A percentile compares a stretch with the other conserved stretches of the same genome.
Evolutionary conservation across 1,139 yeast species (phyloP).

Genomic region (Yamadazyma conglobata): DNA sequence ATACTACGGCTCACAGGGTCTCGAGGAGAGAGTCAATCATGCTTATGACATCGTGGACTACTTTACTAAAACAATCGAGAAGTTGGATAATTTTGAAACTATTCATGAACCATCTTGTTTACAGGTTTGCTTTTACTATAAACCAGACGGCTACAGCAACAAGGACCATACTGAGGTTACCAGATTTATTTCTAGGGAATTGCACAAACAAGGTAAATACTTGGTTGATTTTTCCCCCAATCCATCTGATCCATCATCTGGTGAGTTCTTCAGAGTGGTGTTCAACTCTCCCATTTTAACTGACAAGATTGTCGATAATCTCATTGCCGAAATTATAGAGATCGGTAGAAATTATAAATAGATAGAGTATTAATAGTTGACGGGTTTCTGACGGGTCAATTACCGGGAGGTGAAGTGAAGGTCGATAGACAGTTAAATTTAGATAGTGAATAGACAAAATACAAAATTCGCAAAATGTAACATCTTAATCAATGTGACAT

Average conservation of each 20-base stretch:
- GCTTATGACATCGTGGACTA: slow-evolving; percentile 64
- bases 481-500: too few relatives aligned
- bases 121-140: slow-evolving; percentile 80
- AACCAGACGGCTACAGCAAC: slow-evolving; percentile 35
- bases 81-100: slow-evolving; percentile 44
- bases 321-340: slow-evolving; percentile 29
- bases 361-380: too few relatives aligned
- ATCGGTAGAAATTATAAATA: slow-evolving; percentile 20
- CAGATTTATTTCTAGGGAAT: slow-evolving; percentile 55
- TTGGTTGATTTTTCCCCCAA: slow-evolving; percentile 83
- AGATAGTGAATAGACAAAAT: too few relatives aligned
- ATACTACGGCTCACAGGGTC: slow-evolving; percentile 67
- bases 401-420: too few relatives aligned
- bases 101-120: slow-evolving; percentile 71
- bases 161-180: slow-evolving; percentile 56
- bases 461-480: too few relatives aligned
- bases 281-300: slow-evolving; percentile 67
- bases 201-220: slow-evolving; percentile 63
- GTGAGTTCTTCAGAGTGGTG: slow-evolving; percentile 84
- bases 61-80: slow-evolving; percentile 45
- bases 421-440: too few relatives aligned
- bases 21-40: slow-evolving; percentile 60
- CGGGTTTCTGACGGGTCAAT: too few relatives aligned
- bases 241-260: slow-evolving; percentile 48
- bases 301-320: slow-evolving; percentile 36